Percentiles rank a stretch among this genome's conserved stretches.
Evolutionary conservation across 2,329 filamentous ascomycete genomes (phyloP).

Genomic region (Hymenoscyphus salicellus): DNA sequence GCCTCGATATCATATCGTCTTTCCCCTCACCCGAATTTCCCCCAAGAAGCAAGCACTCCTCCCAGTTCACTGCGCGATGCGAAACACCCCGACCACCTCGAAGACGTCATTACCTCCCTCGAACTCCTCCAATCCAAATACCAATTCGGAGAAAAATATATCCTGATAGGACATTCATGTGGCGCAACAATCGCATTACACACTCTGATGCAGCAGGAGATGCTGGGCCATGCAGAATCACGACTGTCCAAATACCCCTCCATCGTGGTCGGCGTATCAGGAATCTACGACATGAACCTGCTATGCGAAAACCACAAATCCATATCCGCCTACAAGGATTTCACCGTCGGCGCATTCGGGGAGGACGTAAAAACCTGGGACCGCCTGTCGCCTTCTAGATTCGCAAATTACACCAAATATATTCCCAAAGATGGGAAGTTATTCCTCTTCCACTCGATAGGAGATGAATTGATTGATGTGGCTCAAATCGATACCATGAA

Average conservation of each 20-base stretch:
- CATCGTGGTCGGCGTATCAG: slow-evolving; percentile 58
- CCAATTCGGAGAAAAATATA: slow-evolving; percentile 45
- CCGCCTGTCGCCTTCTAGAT: slow-evolving; percentile 34
- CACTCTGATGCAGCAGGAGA: slow-evolving; percentile 28
- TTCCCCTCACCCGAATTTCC: slow-evolving; percentile 50
- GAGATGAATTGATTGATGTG: slow-evolving; percentile 41
- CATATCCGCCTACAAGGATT: slow-evolving; percentile 24
- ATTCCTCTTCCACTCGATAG: slow-evolving; percentile 37
- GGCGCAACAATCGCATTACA: slow-evolving; percentile 65
- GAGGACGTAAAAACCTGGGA: slow-evolving; percentile 49
- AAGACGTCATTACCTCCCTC: slow-evolving; percentile 53
- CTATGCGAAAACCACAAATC: slow-evolving; percentile 19
- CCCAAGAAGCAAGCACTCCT: slow-evolving; percentile 35
- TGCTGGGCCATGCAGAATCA: neutral
- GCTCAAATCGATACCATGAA: slow-evolving; percentile 31
- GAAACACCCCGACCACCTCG: slow-evolving; percentile 58
- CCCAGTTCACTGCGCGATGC: slow-evolving; percentile 40
- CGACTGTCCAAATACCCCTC: slow-evolving; percentile 38
- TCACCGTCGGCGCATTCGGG: slow-evolving; percentile 44
- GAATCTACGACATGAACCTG: slow-evolving; percentile 60
- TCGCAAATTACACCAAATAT: neutral
- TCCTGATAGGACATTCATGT: slow-evolving; percentile 61
- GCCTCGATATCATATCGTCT: slow-evolving; percentile 65
- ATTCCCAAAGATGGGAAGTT: slow-evolving; percentile 17
- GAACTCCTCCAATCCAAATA: slow-evolving; percentile 48